Percentiles rank a stretch among this genome's conserved stretches.
Conservation (phyloP, 768 basidiomycete species). For the Roridomyces roridus region DNA sequence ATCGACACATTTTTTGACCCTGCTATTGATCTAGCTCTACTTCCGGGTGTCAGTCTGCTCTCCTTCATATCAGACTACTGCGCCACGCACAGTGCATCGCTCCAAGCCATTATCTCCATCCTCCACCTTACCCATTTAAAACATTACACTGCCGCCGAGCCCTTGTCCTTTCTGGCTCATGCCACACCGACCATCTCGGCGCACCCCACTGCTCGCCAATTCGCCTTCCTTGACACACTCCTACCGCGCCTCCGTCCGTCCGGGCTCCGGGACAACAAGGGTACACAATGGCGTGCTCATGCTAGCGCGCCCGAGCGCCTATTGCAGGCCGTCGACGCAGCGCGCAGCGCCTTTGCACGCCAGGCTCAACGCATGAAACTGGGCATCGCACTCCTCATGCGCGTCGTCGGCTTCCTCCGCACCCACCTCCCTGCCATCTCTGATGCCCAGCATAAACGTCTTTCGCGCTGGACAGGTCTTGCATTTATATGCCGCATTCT, state of each 20-base stretch:
- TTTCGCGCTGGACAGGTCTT: slow-evolving; percentile 11
- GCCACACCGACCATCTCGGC: slow-evolving; percentile 32
- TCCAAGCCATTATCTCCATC: slow-evolving; percentile 61
- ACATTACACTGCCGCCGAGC: slow-evolving; percentile 66
- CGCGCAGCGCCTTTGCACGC: slow-evolving; percentile 2
- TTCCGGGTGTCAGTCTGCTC: slow-evolving; percentile 64
- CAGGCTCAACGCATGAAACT: not conserved
- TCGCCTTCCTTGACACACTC: slow-evolving; percentile 41
- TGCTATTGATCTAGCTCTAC: slow-evolving; percentile 62
- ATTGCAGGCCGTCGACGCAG: slow-evolving; percentile 26
- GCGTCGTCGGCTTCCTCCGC: slow-evolving; percentile 2
- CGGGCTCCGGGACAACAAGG: slow-evolving; percentile 1
- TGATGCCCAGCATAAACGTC: not conserved
- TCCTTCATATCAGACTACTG: slow-evolving; percentile 65
- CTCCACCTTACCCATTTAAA: slow-evolving; percentile 76
- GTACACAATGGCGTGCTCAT: slow-evolving; percentile 31
- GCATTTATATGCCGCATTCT: not conserved
- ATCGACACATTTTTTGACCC: slow-evolving; percentile 69
- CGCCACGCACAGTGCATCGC: slow-evolving; percentile 58
- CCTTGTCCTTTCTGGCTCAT: slow-evolving; percentile 51
- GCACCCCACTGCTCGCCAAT: slow-evolving; percentile 18
- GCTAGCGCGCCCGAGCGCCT: slow-evolving; percentile 37
- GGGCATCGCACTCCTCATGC: not conserved
- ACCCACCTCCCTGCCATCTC: not conserved
- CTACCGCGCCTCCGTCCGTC: slow-evolving; percentile 39